Evolutionary conservation across 2,329 filamentous ascomycete species (phyloP).

Genomic region (Monosporascus sp.): DNA sequence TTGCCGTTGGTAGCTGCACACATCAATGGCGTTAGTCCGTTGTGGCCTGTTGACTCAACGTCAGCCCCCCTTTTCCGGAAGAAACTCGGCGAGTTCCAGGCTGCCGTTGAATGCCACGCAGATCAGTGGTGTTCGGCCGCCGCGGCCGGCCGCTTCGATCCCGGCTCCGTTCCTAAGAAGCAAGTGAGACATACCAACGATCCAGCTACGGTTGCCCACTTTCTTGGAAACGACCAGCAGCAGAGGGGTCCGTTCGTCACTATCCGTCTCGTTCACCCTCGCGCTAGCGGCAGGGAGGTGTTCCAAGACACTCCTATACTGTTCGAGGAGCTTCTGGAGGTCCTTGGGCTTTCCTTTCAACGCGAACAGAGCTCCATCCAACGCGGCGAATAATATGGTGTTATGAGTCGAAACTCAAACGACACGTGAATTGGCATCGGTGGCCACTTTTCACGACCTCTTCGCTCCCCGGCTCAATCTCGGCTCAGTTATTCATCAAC

Average conservation of each 20-base stretch:
- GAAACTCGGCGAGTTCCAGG: conserved; percentile 40
- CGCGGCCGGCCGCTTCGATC: conserved; percentile 36
- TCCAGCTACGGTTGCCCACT: conserved; percentile 27
- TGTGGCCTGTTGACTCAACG: conserved; percentile 36
- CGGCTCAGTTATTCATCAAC: no score
- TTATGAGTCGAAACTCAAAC: no score
- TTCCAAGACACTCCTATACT: neutral
- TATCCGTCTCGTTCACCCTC: neutral
- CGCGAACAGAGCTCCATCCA: no score
- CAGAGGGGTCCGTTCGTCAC: conserved; percentile 21
- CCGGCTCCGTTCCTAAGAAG: conserved; percentile 28
- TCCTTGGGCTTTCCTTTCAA: no score
- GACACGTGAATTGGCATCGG: no score
- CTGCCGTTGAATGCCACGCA: conserved; percentile 57
- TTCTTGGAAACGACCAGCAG: conserved; percentile 33
- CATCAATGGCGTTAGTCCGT: conserved; percentile 48
- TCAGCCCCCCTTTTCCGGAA: conserved; percentile 31
- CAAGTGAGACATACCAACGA: conserved; percentile 36
- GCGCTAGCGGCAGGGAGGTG: neutral
- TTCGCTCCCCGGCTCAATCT: no score
- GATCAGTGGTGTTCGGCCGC: conserved; percentile 48
- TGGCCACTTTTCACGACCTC: no score
- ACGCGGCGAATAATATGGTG: no score
- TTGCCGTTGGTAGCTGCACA: conserved; percentile 57
- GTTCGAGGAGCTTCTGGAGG: no score